Conservation (phyloP, 2,329 filamentous ascomycete species). For the Byssothecium circinans region DNA sequence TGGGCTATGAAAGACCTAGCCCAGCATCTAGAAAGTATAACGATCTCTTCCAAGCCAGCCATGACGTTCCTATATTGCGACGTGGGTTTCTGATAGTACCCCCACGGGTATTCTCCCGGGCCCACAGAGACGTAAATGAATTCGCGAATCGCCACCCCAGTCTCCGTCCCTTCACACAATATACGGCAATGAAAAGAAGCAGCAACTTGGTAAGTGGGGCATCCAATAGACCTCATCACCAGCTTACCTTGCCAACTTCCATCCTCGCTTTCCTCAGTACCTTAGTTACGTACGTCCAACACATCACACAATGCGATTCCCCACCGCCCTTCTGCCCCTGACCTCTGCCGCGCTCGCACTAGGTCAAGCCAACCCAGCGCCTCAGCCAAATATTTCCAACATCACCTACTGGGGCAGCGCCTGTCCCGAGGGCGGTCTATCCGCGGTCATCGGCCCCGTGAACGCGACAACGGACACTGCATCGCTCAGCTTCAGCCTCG, state of each 20-base stretch:
- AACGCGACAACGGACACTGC: constrained; percentile 8
- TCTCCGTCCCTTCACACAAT: constrained; percentile 5
- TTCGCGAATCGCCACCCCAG: constrained; percentile 19
- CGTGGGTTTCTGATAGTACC: no score
- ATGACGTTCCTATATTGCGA: no score
- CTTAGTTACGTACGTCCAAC: not conserved
- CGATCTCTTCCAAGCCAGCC: no score
- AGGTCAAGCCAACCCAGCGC: not conserved
- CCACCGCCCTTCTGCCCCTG: constrained; percentile 2
- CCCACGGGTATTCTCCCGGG: constrained; percentile 12
- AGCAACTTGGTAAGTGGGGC: constrained; percentile 11
- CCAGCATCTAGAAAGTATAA: no score
- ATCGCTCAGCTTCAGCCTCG: constrained; percentile 12
- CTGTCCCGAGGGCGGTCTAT: constrained; percentile 14
- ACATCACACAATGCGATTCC: constrained; percentile 7
- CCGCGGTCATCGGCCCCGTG: constrained; percentile 5
- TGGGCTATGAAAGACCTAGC: no score
- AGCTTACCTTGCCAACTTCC: not conserved
- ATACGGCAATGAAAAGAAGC: constrained; percentile 13
- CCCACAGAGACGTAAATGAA: constrained; percentile 13
- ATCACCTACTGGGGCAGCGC: constrained; percentile 16
- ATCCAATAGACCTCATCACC: constrained; percentile 1
- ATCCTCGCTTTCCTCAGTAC: constrained; percentile 1
- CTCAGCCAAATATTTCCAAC: constrained; percentile 6
- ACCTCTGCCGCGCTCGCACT: constrained; percentile 4